Percentiles rank a stretch among this genome's conserved stretches.
Evolutionary conservation across 2,329 filamentous ascomycete genomes (phyloP).

Genomic region (Cercospora zeae-maydis): DNA sequence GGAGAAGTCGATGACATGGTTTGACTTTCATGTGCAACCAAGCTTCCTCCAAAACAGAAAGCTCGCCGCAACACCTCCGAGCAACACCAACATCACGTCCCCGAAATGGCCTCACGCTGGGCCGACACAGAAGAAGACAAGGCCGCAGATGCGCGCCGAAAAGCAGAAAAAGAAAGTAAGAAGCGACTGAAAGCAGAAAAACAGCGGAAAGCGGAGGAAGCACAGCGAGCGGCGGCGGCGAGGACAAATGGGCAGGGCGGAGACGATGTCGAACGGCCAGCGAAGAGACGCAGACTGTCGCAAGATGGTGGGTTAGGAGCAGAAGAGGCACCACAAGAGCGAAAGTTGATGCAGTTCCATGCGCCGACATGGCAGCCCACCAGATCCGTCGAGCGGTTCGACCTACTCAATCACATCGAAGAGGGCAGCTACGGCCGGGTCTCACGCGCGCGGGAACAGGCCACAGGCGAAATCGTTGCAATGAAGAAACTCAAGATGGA

Average conservation of each 20-base stretch:
- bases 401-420: slow-evolving; percentile 93
- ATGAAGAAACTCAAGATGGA: slow-evolving; percentile 94
- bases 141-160: slow-evolving; percentile 66
- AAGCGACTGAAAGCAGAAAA: slow-evolving; percentile 79
- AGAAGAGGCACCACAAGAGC: slow-evolving; percentile 38
- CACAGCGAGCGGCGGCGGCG: slow-evolving; percentile 36
- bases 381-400: slow-evolving; percentile 79
- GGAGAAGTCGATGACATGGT: slow-evolving; percentile 5
- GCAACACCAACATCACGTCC: slow-evolving; percentile 1
- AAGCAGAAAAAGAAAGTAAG: slow-evolving; percentile 84
- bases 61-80: slow-evolving; percentile 7
- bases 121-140: slow-evolving; percentile 78
- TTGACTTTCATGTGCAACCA: slow-evolving; percentile 5
- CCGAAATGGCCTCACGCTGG: slow-evolving; percentile 67
- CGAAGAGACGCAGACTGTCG: slow-evolving; percentile 61
- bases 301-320: slow-evolving; percentile 40
- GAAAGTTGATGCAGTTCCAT: slow-evolving; percentile 69
- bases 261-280: slow-evolving; percentile 42
- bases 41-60: neutral
- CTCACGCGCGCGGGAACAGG: slow-evolving; percentile 71
- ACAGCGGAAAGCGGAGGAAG: slow-evolving; percentile 62
- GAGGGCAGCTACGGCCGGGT: slow-evolving; percentile 97
- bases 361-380: slow-evolving; percentile 65
- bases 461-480: slow-evolving; percentile 77
- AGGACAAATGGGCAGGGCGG: slow-evolving; percentile 27